phyloP scores from a whole-genome alignment of 75 land plant genomes.

The Ceratopteris richardii region DNA sequence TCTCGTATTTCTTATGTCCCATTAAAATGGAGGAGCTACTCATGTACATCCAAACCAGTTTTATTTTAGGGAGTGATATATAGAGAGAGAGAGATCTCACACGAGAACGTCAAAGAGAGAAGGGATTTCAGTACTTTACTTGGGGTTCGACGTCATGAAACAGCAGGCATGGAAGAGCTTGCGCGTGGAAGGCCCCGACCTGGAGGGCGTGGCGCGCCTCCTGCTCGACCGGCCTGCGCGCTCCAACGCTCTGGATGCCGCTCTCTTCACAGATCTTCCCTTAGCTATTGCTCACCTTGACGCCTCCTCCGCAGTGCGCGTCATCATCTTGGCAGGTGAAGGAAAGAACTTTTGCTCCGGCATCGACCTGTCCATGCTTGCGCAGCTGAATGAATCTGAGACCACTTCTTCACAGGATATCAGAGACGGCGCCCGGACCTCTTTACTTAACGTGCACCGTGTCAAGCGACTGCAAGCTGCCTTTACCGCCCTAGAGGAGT shows the following conservation, averaged over 20 bases:
- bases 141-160: neutral
- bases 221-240: conserved; percentile 56
- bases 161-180: conserved; percentile 17
- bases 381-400: neutral
- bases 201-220: conserved; percentile 44
- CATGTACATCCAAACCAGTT: too few relatives aligned
- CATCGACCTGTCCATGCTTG: conserved; percentile 59
- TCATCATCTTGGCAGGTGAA: conserved; percentile 52
- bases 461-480: conserved; percentile 59
- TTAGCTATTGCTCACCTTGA: conserved; percentile 57
- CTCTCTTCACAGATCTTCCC: conserved; percentile 66
- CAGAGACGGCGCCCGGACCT: conserved; percentile 7
- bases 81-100: neutral
- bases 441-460: conserved; percentile 35
- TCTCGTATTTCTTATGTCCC: too few relatives aligned
- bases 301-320: conserved; percentile 47
- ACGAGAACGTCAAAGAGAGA: neutral
- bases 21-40: too few relatives aligned
- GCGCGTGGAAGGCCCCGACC: conserved; percentile 12
- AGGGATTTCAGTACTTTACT: neutral
- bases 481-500: conserved; percentile 64
- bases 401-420: conserved; percentile 17
- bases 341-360: conserved; percentile 85
- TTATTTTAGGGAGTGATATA: too few relatives aligned
- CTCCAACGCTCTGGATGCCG: conserved; percentile 60